Conservation (phyloP, 164 flowering plant species). For the Hamamelis virginiana region DNA sequence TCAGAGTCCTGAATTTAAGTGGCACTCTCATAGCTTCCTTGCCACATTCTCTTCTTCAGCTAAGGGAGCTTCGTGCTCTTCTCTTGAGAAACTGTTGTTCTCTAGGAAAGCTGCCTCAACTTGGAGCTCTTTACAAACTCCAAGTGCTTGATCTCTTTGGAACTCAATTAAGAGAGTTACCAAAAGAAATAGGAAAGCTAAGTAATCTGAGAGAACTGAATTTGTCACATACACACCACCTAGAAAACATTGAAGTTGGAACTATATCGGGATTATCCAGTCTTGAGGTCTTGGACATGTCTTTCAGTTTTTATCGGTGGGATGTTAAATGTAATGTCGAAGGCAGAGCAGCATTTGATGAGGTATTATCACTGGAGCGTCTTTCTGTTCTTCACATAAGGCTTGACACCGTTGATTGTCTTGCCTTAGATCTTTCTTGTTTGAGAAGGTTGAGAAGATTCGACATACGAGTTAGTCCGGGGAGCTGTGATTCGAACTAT, state of each 20-base stretch:
- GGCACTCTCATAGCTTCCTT: slow-evolving; percentile 17
- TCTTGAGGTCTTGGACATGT: slow-evolving; percentile 22
- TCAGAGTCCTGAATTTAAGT: slow-evolving; percentile 20
- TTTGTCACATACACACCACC: slow-evolving; percentile 17
- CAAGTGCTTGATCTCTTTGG: slow-evolving; percentile 20
- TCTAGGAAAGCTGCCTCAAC: slow-evolving; percentile 17
- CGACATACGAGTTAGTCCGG: not conserved
- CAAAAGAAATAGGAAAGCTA: slow-evolving; percentile 17
- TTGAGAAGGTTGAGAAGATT: slow-evolving; percentile 6
- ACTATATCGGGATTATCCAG: slow-evolving; percentile 4
- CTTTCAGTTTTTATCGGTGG: slow-evolving; percentile 16
- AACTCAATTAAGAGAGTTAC: slow-evolving; percentile 22
- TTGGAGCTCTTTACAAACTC: slow-evolving; percentile 15
- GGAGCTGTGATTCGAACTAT: not conserved
- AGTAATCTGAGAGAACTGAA: slow-evolving; percentile 16
- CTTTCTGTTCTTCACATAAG: not conserved
- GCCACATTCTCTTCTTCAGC: slow-evolving; percentile 19
- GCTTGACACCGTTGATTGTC: slow-evolving; percentile 1
- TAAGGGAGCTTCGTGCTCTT: slow-evolving; percentile 24
- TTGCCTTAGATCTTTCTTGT: slow-evolving; percentile 1
- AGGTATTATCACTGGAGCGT: slow-evolving; percentile 5
- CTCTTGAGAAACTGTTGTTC: slow-evolving; percentile 14
- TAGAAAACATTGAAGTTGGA: slow-evolving; percentile 11
- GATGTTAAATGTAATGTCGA: not conserved
- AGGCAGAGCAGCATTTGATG: slow-evolving; percentile 15